Conservation (phyloP, 2,329 filamentous ascomycete genomes). For the Fonsecaea pugnacius region DNA sequence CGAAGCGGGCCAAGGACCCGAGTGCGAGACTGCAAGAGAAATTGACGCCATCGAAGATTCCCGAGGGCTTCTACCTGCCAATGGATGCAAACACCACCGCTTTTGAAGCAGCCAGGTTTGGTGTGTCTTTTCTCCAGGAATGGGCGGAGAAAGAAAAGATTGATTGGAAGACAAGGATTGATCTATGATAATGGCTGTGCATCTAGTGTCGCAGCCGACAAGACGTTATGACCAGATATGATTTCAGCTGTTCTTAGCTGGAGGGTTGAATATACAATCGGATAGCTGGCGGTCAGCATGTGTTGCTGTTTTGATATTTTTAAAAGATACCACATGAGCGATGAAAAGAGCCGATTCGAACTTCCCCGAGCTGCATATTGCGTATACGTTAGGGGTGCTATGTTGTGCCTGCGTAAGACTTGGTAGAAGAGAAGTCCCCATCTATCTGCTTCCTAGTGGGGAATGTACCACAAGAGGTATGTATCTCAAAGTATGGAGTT, state of each 20-base stretch:
- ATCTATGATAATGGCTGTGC: constrained; percentile 40
- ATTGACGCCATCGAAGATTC: constrained; percentile 36
- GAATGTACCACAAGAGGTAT: background rate
- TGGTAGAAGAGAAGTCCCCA: background rate
- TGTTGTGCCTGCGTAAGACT: background rate
- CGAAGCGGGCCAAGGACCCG: constrained; percentile 45
- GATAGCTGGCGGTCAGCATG: background rate
- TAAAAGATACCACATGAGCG: constrained; percentile 15
- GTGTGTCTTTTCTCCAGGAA: constrained; percentile 50
- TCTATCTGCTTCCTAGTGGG: background rate
- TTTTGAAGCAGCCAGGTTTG: constrained; percentile 53
- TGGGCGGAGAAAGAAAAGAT: constrained; percentile 54
- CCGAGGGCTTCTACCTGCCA: constrained; percentile 47
- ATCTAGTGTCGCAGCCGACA: background rate
- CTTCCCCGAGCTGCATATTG: background rate
- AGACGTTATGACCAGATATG: background rate
- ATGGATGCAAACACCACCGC: constrained; percentile 49
- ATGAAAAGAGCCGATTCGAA: background rate
- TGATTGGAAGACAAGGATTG: constrained; percentile 49
- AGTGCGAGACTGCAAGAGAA: constrained; percentile 44
- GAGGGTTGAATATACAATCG: background rate
- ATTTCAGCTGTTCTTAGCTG: background rate
- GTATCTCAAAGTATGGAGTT: no score
- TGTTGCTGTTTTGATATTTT: constrained; percentile 6
- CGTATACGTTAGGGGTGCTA: background rate